phyloP scores from a whole-genome alignment of 495 filamentous ascomycete genomes.

The Stereocaulon alpinum region DNA sequence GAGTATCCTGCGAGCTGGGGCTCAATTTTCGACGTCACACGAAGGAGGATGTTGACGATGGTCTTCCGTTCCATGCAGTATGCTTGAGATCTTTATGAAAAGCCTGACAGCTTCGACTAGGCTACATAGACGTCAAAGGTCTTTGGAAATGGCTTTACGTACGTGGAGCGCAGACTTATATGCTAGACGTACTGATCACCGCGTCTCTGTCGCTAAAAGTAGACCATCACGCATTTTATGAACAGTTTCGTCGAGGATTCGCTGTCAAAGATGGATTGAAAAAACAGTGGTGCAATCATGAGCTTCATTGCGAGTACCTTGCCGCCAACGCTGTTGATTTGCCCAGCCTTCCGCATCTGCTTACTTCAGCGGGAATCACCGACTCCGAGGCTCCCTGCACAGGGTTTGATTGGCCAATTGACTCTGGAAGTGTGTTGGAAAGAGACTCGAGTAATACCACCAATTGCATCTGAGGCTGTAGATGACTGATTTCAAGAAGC shows the following conservation, averaged over 20 bases:
- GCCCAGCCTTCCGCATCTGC: not conserved
- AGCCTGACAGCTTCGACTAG: not conserved
- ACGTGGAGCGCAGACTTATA: not conserved
- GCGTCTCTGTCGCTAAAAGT: not conserved
- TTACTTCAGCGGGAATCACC: not conserved
- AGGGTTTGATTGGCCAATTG: not conserved
- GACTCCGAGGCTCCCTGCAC: not conserved
- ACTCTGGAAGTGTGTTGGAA: not conserved
- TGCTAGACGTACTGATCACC: not conserved
- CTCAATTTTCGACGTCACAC: no score
- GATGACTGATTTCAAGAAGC: not conserved
- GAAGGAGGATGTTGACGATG: not conserved
- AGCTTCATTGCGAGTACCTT: not conserved
- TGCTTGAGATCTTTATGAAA: conserved; percentile 4
- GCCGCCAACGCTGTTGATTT: conserved; percentile 1
- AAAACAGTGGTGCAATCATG: not conserved
- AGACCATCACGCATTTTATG: not conserved
- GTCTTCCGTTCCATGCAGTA: not conserved
- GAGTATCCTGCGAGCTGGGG: not conserved
- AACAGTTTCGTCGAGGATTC: not conserved
- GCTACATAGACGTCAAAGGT: not conserved
- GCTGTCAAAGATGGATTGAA: not conserved
- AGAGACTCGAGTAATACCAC: not conserved
- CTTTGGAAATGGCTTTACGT: not conserved
- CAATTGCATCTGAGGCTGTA: not conserved